phyloP scores from a whole-genome alignment of 192 early-diverging fungal species.

The Entomortierella parvispora region DNA sequence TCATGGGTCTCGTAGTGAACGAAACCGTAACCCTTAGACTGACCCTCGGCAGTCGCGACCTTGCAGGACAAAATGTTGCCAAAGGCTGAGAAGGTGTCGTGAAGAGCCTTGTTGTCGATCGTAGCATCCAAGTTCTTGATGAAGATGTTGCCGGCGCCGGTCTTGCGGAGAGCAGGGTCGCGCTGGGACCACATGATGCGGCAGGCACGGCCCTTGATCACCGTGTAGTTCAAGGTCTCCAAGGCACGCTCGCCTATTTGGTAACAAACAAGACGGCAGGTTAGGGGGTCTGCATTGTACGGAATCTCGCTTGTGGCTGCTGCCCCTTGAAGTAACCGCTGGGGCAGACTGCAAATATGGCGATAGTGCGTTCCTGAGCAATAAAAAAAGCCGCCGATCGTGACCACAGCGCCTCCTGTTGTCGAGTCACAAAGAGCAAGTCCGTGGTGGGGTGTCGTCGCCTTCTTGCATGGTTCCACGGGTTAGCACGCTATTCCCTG shows the following conservation, averaged over 20 bases:
- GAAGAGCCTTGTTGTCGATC: constrained; percentile 99
- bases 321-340: background rate
- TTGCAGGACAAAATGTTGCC: constrained; percentile 97
- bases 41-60: constrained; percentile 85
- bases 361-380: background rate
- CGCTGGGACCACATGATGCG: constrained; percentile 99
- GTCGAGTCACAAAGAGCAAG: background rate
- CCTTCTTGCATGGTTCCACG: no score
- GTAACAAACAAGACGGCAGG: background rate
- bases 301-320: background rate
- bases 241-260: constrained; percentile 85
- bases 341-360: background rate
- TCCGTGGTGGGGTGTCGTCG: no score
- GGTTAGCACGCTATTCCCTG: no score
- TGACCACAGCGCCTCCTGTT: background rate
- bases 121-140: constrained; percentile 98
- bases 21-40: constrained; percentile 95
- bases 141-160: constrained; percentile 96
- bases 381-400: background rate
- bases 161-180: constrained; percentile 93
- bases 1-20: constrained; percentile 97
- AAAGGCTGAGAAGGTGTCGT: constrained; percentile 98
- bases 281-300: background rate
- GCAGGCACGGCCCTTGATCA: constrained; percentile 93
- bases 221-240: constrained; percentile 94